Evolutionary conservation across 164 flowering plant genomes (phyloP).

Genomic region (Saururus chinensis): DNA sequence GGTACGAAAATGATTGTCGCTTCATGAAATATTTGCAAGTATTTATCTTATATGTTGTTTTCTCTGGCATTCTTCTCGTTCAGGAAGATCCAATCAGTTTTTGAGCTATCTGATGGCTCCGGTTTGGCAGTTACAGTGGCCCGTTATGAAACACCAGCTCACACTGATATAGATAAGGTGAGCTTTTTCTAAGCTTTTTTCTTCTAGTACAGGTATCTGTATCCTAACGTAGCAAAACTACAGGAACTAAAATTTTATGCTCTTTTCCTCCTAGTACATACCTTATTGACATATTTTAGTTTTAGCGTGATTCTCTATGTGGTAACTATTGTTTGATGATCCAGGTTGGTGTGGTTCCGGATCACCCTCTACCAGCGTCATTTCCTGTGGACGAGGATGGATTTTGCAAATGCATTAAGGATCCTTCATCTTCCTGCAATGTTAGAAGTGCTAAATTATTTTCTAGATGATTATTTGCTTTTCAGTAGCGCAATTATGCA

Average conservation of each 20-base stretch:
- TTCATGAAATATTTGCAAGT: background rate
- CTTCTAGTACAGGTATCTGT: background rate
- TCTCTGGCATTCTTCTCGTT: background rate
- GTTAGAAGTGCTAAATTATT: slow-evolving; percentile 47
- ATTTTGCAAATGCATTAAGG: slow-evolving; percentile 73
- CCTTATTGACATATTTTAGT: background rate
- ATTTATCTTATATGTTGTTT: background rate
- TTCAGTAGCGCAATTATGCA: too few species aligned
- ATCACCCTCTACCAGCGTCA: slow-evolving; percentile 71
- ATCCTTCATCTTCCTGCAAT: slow-evolving; percentile 62
- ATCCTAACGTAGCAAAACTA: too few species aligned
- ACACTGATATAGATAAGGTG: slow-evolving; percentile 89
- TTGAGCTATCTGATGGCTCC: slow-evolving; percentile 95
- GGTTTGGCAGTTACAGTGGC: slow-evolving; percentile 97
- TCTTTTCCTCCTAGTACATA: too few species aligned
- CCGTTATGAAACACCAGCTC: slow-evolving; percentile 97
- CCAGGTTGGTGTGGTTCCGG: slow-evolving; percentile 87
- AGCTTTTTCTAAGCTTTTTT: slow-evolving; percentile 1
- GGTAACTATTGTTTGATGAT: background rate
- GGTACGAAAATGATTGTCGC: slow-evolving; percentile 34
- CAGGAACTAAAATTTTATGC: background rate
- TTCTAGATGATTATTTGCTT: slow-evolving; percentile 43
- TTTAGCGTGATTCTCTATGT: background rate
- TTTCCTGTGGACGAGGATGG: slow-evolving; percentile 81
- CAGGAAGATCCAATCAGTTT: slow-evolving; percentile 75